phyloP scores from a whole-genome alignment of 2,329 filamentous ascomycete genomes.

The Diaporthe humulicola region DNA sequence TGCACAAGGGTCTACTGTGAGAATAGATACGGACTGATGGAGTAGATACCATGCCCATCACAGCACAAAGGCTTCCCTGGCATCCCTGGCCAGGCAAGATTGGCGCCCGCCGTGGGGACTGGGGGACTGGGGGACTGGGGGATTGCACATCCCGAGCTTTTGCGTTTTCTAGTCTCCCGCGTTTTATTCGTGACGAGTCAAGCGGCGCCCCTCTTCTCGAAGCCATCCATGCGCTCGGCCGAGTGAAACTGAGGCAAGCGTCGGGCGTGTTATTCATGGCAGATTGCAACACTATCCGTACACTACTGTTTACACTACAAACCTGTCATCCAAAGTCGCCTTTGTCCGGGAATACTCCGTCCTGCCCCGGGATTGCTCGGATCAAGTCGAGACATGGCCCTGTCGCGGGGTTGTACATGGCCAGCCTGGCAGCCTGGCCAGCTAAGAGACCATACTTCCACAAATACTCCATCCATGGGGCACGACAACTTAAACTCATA shows the following conservation, averaged over 20 bases:
- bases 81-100: constrained; percentile 13
- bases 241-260: constrained; percentile 28
- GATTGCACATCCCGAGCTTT: background rate
- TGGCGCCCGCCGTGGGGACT: constrained; percentile 8
- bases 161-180: constrained; percentile 28
- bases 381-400: constrained; percentile 6
- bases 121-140: too few relatives aligned
- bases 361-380: constrained; percentile 15
- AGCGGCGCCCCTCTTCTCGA: background rate
- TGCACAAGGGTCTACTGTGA: background rate
- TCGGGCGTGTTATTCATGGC: background rate
- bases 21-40: too few relatives aligned
- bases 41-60: too few relatives aligned
- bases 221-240: constrained; percentile 29
- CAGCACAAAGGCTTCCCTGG: background rate
- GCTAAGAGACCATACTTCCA: background rate
- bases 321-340: constrained; percentile 23
- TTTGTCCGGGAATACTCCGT: constrained; percentile 10
- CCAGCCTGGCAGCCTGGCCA: background rate
- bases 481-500: constrained; percentile 9
- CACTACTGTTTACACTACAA: too few relatives aligned
- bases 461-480: constrained; percentile 4
- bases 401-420: background rate
- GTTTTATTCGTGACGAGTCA: constrained; percentile 19
- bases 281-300: too few relatives aligned